Evolutionary conservation across 768 basidiomycete species (phyloP).

Genomic region (Tricholoma bakamatsutake): DNA sequence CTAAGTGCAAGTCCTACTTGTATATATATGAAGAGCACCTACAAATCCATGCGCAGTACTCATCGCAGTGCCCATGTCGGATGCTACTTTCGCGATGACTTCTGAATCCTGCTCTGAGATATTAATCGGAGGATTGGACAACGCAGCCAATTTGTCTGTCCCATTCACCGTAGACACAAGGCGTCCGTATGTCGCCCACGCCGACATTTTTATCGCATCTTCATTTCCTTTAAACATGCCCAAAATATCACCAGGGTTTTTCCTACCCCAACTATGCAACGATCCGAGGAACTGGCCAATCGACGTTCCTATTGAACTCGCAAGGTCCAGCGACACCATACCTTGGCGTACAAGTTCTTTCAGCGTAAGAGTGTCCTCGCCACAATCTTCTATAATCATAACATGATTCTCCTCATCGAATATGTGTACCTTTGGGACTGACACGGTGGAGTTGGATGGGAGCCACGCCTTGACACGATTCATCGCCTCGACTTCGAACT

Average conservation of each 20-base stretch:
- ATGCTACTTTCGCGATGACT: conserved; percentile 26
- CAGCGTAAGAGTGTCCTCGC: conserved; percentile 31
- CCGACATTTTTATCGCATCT: conserved; percentile 31
- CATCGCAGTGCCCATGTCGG: conserved; percentile 25
- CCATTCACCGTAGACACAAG: conserved; percentile 28
- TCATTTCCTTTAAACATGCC: conserved; percentile 30
- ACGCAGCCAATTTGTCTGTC: conserved; percentile 19
- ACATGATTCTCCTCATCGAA: conserved; percentile 45
- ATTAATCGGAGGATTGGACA: conserved; percentile 31
- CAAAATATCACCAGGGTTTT: conserved; percentile 19
- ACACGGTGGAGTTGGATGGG: conserved; percentile 32
- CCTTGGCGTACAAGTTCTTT: conserved; percentile 35
- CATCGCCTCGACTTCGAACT: conserved; percentile 44
- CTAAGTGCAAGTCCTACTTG: background rate
- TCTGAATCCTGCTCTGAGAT: conserved; percentile 28
- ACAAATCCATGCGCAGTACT: conserved; percentile 20
- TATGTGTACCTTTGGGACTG: conserved; percentile 42
- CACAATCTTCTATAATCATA: conserved; percentile 62
- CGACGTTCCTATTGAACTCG: conserved; percentile 38
- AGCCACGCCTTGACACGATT: conserved; percentile 34
- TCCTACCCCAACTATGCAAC: conserved; percentile 45
- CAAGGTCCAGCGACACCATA: conserved; percentile 16
- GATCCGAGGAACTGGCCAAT: conserved; percentile 51
- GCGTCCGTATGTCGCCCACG: conserved; percentile 38
- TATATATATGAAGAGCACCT: background rate